Evolutionary conservation across 2,329 filamentous ascomycete genomes (phyloP).

Genomic region (Fusarium albidum): DNA sequence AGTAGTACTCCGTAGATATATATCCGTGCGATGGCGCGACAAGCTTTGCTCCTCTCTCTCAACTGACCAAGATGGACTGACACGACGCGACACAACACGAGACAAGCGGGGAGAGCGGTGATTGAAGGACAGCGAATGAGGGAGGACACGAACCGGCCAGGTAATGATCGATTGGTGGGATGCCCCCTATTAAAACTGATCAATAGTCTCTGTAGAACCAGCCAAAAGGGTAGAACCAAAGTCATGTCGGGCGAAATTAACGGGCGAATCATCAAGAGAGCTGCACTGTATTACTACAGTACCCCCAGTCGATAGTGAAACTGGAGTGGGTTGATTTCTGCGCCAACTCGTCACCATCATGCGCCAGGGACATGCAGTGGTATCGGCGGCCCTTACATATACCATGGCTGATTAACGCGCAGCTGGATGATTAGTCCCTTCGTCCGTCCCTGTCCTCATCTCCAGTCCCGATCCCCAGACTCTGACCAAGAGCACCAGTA

Average conservation of each 20-base stretch:
- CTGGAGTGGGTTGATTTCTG: conserved; percentile 11
- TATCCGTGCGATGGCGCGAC: background rate
- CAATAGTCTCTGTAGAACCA: background rate
- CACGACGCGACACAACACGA: conserved; percentile 22
- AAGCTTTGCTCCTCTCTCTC: background rate
- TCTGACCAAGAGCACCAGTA: no score
- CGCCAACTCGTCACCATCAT: conserved; percentile 2
- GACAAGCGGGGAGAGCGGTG: conserved; percentile 19
- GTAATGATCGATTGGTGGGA: conserved; percentile 16
- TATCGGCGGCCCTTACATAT: no score
- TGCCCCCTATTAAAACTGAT: background rate
- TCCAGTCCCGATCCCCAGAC: no score
- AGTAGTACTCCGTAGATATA: background rate
- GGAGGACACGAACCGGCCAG: background rate
- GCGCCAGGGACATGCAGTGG: no score
- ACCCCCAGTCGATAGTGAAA: conserved; percentile 15
- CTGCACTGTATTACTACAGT: no score
- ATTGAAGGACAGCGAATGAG: conserved; percentile 15
- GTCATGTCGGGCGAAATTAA: background rate
- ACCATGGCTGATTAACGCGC: no score
- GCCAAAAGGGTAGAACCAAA: background rate
- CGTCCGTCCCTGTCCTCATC: no score
- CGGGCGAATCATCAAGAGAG: conserved; percentile 8
- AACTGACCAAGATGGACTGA: conserved; percentile 12
- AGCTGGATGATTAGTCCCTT: no score